These are phyloP conservation scores for Evernia prunastri DNA, from an alignment of 495 filamentous ascomycete genomes.

Conservation along the genomic window DNA sequence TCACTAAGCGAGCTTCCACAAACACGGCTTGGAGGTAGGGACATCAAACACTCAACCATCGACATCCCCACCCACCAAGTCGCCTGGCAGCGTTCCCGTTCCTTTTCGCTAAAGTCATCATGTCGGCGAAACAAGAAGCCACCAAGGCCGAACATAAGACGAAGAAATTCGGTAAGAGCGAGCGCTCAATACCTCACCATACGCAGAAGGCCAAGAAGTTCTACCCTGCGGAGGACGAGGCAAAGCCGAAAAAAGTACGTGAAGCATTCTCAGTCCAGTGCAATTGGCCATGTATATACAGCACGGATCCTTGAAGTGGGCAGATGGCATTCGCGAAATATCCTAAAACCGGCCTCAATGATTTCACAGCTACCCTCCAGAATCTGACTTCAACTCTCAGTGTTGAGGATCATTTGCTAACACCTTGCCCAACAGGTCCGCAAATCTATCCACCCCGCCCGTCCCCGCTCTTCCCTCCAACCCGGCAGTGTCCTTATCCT, in stretches of 20 bases:
- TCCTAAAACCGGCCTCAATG: neutral
- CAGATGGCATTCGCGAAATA: neutral
- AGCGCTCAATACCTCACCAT: slow-evolving; percentile 75
- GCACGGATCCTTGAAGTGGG: neutral
- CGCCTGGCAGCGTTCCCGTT: neutral
- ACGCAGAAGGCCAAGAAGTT: slow-evolving; percentile 96
- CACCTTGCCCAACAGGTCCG: slow-evolving; percentile 59
- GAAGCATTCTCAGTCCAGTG: slow-evolving; percentile 1
- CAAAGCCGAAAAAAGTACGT: slow-evolving; percentile 87
- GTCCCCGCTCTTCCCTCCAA: slow-evolving; percentile 75
- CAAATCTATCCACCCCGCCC: slow-evolving; percentile 82
- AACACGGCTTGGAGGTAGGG: neutral
- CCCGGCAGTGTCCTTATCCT: slow-evolving; percentile 96
- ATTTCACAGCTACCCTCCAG: neutral
- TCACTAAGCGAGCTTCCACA: slow-evolving; percentile 5
- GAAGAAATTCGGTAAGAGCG: slow-evolving; percentile 97
- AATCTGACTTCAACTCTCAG: neutral
- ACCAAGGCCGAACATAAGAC: slow-evolving; percentile 39
- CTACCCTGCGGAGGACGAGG: slow-evolving; percentile 95
- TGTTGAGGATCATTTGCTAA: slow-evolving; percentile 14
- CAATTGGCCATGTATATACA: neutral
- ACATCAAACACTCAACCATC: slow-evolving; percentile 13
- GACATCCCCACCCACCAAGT: slow-evolving; percentile 3
- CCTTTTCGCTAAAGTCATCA: slow-evolving; percentile 7
- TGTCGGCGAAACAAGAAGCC: slow-evolving; percentile 25